A percentile compares a stretch with the other conserved stretches of the same genome.
Conservation (phyloP, 768 basidiomycete species). For the Bullera alba region DNA sequence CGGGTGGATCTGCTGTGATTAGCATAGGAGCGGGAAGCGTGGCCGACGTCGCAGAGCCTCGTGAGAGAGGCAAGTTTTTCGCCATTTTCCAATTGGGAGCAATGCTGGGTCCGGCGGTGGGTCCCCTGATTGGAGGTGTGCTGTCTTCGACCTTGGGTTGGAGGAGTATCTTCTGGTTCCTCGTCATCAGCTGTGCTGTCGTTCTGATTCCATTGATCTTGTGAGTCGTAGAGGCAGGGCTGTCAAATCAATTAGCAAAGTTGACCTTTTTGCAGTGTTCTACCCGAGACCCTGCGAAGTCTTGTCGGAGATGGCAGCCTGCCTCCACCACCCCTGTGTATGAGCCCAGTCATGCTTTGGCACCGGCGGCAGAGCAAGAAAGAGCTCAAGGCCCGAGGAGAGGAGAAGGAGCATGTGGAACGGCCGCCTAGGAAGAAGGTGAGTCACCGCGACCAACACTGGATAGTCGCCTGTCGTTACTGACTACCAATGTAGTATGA, state of each 20-base stretch:
- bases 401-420: conserved; percentile 21
- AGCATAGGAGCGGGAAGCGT: conserved; percentile 75
- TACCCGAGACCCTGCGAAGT: conserved; percentile 51
- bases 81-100: conserved; percentile 44
- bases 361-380: conserved; percentile 13
- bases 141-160: conserved; percentile 61
- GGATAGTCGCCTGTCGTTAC: not conserved
- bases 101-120: conserved; percentile 27
- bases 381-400: conserved; percentile 17
- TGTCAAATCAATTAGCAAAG: not conserved
- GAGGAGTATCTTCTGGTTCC: conserved; percentile 47
- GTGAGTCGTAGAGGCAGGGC: conserved; percentile 3
- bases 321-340: conserved; percentile 34
- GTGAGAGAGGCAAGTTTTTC: conserved; percentile 67
- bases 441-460: conserved; percentile 1
- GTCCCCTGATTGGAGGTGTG: conserved; percentile 54
- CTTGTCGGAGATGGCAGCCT: conserved; percentile 39
- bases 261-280: conserved; percentile 26
- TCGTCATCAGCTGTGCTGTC: conserved; percentile 27
- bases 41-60: conserved; percentile 64
- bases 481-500: conserved; percentile 24
- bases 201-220: conserved; percentile 47
- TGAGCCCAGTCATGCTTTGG: conserved; percentile 27
- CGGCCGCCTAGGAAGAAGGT: conserved; percentile 33
- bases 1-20: conserved; percentile 73